These are phyloP conservation scores for Beta vulgaris DNA, from an alignment of 148 eudicot species.

Conservation along the genomic window DNA sequence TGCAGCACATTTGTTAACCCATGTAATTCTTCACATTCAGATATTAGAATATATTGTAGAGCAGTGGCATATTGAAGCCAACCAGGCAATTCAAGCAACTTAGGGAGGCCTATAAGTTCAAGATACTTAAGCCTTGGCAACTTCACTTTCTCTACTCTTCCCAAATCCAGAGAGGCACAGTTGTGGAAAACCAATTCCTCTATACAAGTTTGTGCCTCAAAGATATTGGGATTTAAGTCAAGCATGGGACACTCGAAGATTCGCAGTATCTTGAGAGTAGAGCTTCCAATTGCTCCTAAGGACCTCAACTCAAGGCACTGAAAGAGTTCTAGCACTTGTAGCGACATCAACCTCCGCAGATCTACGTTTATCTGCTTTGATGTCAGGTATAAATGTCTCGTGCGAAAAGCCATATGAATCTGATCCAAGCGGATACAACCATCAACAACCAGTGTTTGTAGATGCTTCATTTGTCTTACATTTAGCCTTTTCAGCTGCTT, in stretches of 20 bases:
- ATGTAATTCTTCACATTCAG: not conserved
- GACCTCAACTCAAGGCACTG: not conserved
- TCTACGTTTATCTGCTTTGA: not conserved
- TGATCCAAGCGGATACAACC: not conserved
- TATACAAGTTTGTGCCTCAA: not conserved
- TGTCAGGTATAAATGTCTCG: not conserved
- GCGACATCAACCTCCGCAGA: not conserved
- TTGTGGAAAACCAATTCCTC: constrained; percentile 9
- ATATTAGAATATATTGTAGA: not conserved
- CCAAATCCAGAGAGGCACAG: not conserved
- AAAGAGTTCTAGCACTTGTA: not conserved
- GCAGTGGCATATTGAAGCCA: not conserved
- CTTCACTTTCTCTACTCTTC: not conserved
- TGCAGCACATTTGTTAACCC: not conserved
- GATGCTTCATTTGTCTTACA: not conserved
- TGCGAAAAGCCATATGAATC: not conserved
- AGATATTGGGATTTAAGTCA: no score
- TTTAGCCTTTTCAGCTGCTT: not conserved
- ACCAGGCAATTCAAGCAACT: not conserved
- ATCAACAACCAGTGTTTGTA: not conserved
- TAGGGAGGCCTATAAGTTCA: constrained; percentile 2
- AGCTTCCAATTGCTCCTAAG: no score
- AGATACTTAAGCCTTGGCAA: not conserved
- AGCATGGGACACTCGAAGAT: constrained; percentile 16
- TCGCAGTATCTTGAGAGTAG: no score